Base-by-base conservation (phyloP, 2,329 filamentous ascomycete species). In the Fusarium brachygibbosum region DNA sequence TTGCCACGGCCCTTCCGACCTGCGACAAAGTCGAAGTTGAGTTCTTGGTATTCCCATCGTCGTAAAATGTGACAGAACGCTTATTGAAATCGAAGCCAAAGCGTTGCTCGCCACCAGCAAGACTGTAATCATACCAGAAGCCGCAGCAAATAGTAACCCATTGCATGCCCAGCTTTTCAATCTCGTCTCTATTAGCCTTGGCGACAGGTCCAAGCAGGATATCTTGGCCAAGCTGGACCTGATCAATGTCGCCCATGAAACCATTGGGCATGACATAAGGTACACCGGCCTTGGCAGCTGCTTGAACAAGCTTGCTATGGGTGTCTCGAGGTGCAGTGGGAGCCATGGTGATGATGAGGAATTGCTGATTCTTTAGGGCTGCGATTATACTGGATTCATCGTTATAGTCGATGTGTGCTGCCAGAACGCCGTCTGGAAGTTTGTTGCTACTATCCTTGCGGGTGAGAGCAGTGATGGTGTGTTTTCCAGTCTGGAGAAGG, bases 81-180 rank as follows among this genome's bases (percentile, higher is more conserved):
- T 81, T 80, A 13, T 77, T 74, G 63, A 85, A 79, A 66, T 87
- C 84, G 74, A 87, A 84, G 0, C 85, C 85, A 7, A 81, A 86
- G 6, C 79, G 76, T 2, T 66, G 48, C 12, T 77, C 51, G 0
- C 76, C 76, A 2, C 77, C 77, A 0, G 79, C 81, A 5, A 87
- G 71, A 58, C 83, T 85, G 37, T 82, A 86, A 31, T 86, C 81
- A 65, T 86, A 87, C 85, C 85, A 87, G 54, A 84, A 86, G 0
- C 83, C 81, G 66, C 85, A 85, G 80, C 82, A 86, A 40, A 85
- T 83, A 1, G 81, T 75, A 45, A 87, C 78, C 79, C 82, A 86
- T 45, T 79, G 79, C 37, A 76, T 74, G 6, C 79, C 79, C 0
- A 83, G 74, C 0, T 71, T 69, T 73, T 83, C 79, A 45, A 86